Evolutionary conservation across 2,329 filamentous ascomycete genomes (phyloP), one percentile per base, ranked within the genome.

Genomic region (Trichophaea hybrida): DNA sequence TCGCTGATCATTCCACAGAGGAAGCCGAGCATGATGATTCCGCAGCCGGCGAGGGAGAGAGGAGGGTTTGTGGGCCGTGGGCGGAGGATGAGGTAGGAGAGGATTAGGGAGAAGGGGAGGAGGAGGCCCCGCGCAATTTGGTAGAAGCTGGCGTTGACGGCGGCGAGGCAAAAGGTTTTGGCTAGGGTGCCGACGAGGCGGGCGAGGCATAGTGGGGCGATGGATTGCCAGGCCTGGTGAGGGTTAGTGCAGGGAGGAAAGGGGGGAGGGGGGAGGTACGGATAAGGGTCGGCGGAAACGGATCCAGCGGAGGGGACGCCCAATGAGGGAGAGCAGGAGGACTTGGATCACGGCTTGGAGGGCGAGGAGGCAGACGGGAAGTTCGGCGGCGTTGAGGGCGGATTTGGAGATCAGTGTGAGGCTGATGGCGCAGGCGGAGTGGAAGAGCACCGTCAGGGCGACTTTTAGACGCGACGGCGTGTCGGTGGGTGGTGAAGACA

Each of bases 61-160:
- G 59, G 51, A 3, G 60, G 51, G 51, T 46, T 57, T 12, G 37
- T 35, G 5, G 58, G 58, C 1, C 24, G 37, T 1, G 59, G 59
- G 1, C 49, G 56, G 12, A 61, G 60, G 52, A 62, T 17, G 7
- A 59, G 32, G 57, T 53, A 40, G 5, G 48, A 54, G 33, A 59
- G 57, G 5, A 59, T 12, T 5, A 52, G 44, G 6, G 60, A 44
- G 59, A 62, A 62, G 6, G 60, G 60, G 59, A 62, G 60, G 32
- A 62, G 58, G 6, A 62, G 59, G 15, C 60, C 60, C 7, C 58
- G 58, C 1, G 60, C 60, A 32, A 62, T 61, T 32, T 60, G 60
- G 51, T 62, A 62, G 59, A 62, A 60, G 24, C 24, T n/a, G 34
- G 58, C 58, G 46, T 62, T 44, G n/a, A 62, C 57, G 24, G 46